Percentiles rank a stretch among this genome's conserved stretches.
Evolutionary conservation across 176 grass and related monocot genomes (phyloP).

Genomic region (Melocanna baccifera): DNA sequence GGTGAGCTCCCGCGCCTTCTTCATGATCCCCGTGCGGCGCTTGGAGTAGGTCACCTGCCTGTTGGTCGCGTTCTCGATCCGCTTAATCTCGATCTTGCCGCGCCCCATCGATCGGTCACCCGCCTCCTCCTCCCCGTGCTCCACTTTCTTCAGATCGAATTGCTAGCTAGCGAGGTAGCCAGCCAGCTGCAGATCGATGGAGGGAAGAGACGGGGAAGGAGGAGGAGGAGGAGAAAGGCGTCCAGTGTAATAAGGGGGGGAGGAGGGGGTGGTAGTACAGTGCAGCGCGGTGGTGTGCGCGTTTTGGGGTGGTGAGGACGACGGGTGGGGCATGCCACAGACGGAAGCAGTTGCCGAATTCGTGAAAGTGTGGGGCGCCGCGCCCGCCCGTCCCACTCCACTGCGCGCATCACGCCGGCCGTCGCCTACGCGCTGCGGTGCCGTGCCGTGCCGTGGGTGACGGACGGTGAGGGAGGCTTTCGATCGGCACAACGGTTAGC

Average conservation of each 20-base stretch:
- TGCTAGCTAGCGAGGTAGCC: background rate
- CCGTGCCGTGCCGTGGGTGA: background rate
- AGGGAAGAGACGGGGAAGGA: background rate
- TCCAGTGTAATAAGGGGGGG: background rate
- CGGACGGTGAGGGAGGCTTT: background rate
- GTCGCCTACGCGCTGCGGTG: background rate
- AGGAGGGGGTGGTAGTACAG: background rate
- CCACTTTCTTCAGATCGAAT: background rate
- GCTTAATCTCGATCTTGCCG: slow-evolving; percentile 99
- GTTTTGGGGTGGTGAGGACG: slow-evolving; percentile 40
- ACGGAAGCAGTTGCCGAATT: slow-evolving; percentile 57
- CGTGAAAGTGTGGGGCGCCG: slow-evolving; percentile 63
- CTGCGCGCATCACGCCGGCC: background rate
- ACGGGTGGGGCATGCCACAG: slow-evolving; percentile 7
- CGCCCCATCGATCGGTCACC: slow-evolving; percentile 49
- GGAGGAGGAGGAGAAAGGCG: background rate
- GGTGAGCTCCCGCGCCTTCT: slow-evolving; percentile 92
- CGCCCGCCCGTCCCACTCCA: background rate
- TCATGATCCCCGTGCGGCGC: slow-evolving; percentile 89
- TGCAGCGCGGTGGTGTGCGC: background rate
- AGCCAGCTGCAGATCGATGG: background rate
- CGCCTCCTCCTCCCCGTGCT: background rate
- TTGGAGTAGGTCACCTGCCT: slow-evolving; percentile 97
- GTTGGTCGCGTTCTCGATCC: slow-evolving; percentile 98
- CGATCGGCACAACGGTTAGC: slow-evolving; percentile 46